Percentiles rank a stretch among this genome's conserved stretches.
These are phyloP conservation scores for Cladosporium phlei DNA, from an alignment of 2,329 filamentous ascomycete species.

Conservation along the genomic window DNA sequence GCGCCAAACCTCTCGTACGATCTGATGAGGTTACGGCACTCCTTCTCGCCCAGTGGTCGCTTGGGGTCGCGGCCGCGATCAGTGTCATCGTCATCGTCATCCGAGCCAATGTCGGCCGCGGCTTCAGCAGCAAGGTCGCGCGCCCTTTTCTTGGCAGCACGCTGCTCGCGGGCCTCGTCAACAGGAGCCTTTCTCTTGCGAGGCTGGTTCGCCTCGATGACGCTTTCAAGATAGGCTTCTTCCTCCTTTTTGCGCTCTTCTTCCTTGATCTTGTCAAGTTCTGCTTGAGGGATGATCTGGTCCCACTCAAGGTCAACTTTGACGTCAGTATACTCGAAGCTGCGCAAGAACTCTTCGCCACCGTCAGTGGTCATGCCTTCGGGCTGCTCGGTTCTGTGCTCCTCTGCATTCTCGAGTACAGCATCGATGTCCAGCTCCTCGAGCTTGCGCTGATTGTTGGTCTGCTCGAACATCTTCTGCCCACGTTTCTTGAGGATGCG, in stretches of 20 bases:
- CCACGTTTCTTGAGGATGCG: conserved; percentile 94
- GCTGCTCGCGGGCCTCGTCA: conserved; percentile 61
- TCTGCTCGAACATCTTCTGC: conserved; percentile 99
- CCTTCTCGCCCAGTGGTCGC: conserved; percentile 86
- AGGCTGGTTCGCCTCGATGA: conserved; percentile 80
- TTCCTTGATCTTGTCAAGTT: conserved; percentile 81
- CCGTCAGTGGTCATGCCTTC: conserved; percentile 93
- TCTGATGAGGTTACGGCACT: conserved; percentile 84
- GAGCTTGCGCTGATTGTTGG: conserved; percentile 90
- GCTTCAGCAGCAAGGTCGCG: conserved; percentile 59
- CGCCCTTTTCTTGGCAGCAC: conserved; percentile 65
- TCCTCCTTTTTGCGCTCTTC: conserved; percentile 82
- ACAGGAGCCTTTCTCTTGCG: conserved; percentile 63
- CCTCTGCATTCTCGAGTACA: conserved; percentile 91
- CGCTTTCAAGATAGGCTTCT: conserved; percentile 73
- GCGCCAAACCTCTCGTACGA: conserved; percentile 89
- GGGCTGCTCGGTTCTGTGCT: conserved; percentile 92
- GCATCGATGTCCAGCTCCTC: conserved; percentile 97
- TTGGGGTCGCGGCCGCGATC: conserved; percentile 67
- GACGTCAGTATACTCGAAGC: conserved; percentile 91
- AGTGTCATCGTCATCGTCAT: conserved; percentile 45
- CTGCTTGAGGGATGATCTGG: conserved; percentile 92
- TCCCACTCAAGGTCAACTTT: conserved; percentile 97
- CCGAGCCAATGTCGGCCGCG: conserved; percentile 55
- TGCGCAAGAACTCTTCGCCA: conserved; percentile 89